Conservation (phyloP, 2,329 filamentous ascomycete species). For the Aspergillus latus region DNA sequence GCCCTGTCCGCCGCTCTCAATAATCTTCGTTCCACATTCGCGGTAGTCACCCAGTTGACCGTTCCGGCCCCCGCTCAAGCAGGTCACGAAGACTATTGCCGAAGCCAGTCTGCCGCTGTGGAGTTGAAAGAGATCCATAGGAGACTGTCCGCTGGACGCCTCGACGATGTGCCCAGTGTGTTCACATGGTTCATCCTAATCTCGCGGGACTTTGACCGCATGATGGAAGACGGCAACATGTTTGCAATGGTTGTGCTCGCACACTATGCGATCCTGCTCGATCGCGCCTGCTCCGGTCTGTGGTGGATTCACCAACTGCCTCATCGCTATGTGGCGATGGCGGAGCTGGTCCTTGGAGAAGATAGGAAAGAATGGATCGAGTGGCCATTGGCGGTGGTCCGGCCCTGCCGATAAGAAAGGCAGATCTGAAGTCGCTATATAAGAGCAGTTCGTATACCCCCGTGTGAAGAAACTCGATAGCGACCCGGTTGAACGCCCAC, state of each 20-base stretch:
- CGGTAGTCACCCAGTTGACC: slow-evolving; percentile 9
- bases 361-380: slow-evolving; percentile 4
- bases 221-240: neutral
- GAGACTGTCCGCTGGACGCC: neutral
- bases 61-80: neutral
- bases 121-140: slow-evolving; percentile 1
- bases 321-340: neutral
- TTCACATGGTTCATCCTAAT: slow-evolving; percentile 12
- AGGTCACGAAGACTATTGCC: neutral
- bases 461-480: neutral
- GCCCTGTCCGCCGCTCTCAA: neutral
- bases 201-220: neutral
- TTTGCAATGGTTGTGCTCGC: slow-evolving; percentile 8
- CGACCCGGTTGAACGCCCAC: too few species aligned
- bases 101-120: too few species aligned
- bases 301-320: slow-evolving; percentile 7
- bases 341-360: neutral
- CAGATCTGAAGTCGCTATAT: too few species aligned
- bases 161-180: slow-evolving; percentile 5
- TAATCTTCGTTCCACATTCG: slow-evolving; percentile 7
- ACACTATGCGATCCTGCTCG: slow-evolving; percentile 8
- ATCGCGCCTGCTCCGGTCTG: neutral
- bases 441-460: too few species aligned
- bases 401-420: neutral
- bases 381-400: slow-evolving; percentile 5